A percentile compares a stretch with the other conserved stretches of the same genome.
phyloP scores from a whole-genome alignment of 164 flowering plant genomes.

The Tetracentron sinense region DNA sequence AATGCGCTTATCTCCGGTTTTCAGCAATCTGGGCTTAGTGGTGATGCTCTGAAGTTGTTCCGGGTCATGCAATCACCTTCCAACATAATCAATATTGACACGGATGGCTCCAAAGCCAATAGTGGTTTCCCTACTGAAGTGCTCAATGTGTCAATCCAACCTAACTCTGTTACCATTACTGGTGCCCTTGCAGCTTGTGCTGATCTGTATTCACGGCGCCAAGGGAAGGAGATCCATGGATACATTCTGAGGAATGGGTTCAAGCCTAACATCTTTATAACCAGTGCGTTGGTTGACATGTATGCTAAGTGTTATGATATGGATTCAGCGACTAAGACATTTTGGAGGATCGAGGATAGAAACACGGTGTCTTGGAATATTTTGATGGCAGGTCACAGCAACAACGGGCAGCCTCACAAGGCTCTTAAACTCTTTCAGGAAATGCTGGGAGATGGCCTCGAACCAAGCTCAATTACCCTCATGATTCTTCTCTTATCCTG shows the following conservation, averaged over 20 bases:
- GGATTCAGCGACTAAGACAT: constrained; percentile 33
- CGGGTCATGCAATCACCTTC: constrained; percentile 31
- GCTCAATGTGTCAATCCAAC: constrained; percentile 13
- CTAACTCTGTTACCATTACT: constrained; percentile 30
- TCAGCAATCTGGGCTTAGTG: constrained; percentile 40
- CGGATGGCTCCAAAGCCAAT: background rate
- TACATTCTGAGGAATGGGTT: constrained; percentile 27
- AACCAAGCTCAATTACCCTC: constrained; percentile 34
- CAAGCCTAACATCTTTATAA: constrained; percentile 29
- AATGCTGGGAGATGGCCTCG: constrained; percentile 34
- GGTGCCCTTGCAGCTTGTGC: constrained; percentile 55
- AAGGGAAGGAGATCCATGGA: constrained; percentile 48
- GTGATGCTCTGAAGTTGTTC: constrained; percentile 41
- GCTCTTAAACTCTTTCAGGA: constrained; percentile 22
- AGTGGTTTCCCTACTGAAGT: constrained; percentile 8
- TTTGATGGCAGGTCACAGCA: constrained; percentile 34
- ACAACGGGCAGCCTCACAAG: constrained; percentile 28
- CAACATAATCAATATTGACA: background rate
- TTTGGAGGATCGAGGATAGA: constrained; percentile 28
- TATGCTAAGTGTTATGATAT: constrained; percentile 39
- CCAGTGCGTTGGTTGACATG: constrained; percentile 45
- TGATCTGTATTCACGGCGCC: constrained; percentile 14
- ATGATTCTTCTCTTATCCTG: constrained; percentile 41
- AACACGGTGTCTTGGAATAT: constrained; percentile 43
- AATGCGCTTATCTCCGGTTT: constrained; percentile 45